Base-by-base conservation (phyloP, 2,329 filamentous ascomycete genomes). In the Nannizzia gypsea region DNA sequence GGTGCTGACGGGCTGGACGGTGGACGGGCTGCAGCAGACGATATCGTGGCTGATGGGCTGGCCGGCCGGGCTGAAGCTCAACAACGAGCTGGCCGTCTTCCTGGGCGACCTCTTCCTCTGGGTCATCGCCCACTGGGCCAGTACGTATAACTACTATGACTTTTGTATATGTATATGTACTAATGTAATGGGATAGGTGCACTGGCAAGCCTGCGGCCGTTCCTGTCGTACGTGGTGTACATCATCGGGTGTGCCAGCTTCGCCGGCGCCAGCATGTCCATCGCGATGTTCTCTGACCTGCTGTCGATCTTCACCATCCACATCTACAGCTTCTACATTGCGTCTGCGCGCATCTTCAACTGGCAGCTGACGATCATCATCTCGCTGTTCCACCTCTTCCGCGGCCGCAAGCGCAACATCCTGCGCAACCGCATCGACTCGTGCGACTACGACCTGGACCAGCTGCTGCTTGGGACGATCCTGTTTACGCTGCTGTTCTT, bases 81-180 rank as follows among this genome's bases (percentile, higher is more conserved):
- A 99, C 71, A 91, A 84, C 59, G 92, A 99, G 72, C 79, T 99
- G 42, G 93, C 91, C 1, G 82, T 83, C n/a, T 99, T 99, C 67
- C 81, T 99, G 11, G 93, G 93, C 64, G 92, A 97, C 68, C 77
- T 99, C 2, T 99, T 99, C 69, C 78, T 97, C 2, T 99, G 93
- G 93, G 93, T 99, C 55, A 97, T 99, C 65, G 91, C 96, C 65
- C 95, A 96, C 70, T 99, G 93, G 93, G 88, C 89, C 60, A 87
- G 88, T 89, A 77, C 71, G 83, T 76, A 31, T 4, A 31, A 34
- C 8, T 34, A 34, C 15, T 13, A 8, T 40, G n/a, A 13, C 54
- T 56, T 6, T 15, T 6, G 13, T 55, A 9, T 15, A 36, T 34
- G 0, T 40, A 17, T 40, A 15, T 34, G 2, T 34, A 15, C 13